Evolutionary conservation across 208 protist genomes (phyloP), one percentile per base, ranked within the genome.

Genomic region (Leishmania gerbilli): DNA sequence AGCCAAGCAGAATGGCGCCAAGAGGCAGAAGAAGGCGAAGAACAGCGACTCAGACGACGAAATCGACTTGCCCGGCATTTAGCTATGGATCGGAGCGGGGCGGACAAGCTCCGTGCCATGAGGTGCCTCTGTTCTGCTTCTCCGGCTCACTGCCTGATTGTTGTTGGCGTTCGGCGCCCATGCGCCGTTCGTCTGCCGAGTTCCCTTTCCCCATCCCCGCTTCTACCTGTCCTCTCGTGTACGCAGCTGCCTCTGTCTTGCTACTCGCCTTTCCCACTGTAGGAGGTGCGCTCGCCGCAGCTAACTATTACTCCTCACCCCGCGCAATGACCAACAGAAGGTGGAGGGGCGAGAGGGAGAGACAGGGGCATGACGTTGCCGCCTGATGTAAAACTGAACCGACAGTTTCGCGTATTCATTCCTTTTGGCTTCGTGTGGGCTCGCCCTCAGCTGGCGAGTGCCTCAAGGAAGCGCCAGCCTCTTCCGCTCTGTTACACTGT

Each of bases 41-140:
- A 84, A 71, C 37, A 87, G 83, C 24, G 88, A 93, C 58, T 86
- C 84, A 11, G 94, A 95, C 49, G 92, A 92, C n/a, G 94, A 97
- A 21, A 87, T 97, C 64, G 82, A 94, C 34, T 85, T 97, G 17
- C 94, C 94, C 45, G 94, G 94, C 56, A 88, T 96, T 79, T 94
- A 76, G 72, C 9, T 13, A 4, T 62, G 8, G 21, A 3, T 24
- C 27, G 69, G 47, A 34, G 21, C 13, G 3, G 3, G 21, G 47
- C 45, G 40, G 19, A 31, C 47, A 40, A 40, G 27, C 72, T 7
- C 42, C 27, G 45, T 55, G 42, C 11, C 69, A 34, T 55, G 34
- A 24, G 24, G 24, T 11, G 40, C 45, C 47, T 11, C 45, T 5
- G 7, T 5, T 51, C 1, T 49, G 13, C 21, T 47, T 49, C 67